Conservation (phyloP, 1,139 yeast species). For the Diutina sp. region DNA sequence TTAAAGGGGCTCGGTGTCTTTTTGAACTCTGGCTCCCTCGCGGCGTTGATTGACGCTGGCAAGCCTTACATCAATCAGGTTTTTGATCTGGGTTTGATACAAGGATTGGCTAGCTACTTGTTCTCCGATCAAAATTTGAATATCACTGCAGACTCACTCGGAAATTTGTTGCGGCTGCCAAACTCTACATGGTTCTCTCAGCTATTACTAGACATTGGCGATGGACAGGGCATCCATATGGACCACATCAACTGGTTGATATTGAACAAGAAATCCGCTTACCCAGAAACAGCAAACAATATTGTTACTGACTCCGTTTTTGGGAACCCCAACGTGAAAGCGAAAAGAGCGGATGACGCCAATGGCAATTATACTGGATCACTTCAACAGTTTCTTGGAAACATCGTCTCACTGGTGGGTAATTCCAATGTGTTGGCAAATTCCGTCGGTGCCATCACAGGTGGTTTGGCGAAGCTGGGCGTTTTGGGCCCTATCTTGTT, state of each 20-base stretch:
- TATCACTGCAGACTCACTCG: conserved; percentile 6
- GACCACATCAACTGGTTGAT: conserved; percentile 8
- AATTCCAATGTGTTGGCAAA: conserved; percentile 14
- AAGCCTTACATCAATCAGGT: not conserved
- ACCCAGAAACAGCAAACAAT: not conserved
- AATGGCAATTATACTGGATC: conserved; percentile 16
- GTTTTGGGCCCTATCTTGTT: conserved; percentile 18
- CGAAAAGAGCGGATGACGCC: conserved; percentile 4
- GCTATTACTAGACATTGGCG: conserved; percentile 8
- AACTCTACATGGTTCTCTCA: conserved; percentile 3
- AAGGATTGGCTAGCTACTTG: not conserved
- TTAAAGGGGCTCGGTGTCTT: not conserved
- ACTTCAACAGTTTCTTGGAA: conserved; percentile 19
- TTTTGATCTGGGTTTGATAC: not conserved
- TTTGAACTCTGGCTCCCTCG: not conserved
- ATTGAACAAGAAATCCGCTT: not conserved
- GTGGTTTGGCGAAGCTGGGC: conserved; percentile 21
- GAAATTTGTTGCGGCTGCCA: conserved; percentile 5
- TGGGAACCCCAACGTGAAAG: not conserved
- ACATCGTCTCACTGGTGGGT: conserved; percentile 17
- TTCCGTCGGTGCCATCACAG: conserved; percentile 14
- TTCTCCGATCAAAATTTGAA: not conserved
- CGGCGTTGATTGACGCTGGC: not conserved
- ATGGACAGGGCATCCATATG: conserved; percentile 13
- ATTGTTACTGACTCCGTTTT: conserved; percentile 8